Conservation (phyloP, 2,329 filamentous ascomycete genomes). For the Curvularia sp. region DNA sequence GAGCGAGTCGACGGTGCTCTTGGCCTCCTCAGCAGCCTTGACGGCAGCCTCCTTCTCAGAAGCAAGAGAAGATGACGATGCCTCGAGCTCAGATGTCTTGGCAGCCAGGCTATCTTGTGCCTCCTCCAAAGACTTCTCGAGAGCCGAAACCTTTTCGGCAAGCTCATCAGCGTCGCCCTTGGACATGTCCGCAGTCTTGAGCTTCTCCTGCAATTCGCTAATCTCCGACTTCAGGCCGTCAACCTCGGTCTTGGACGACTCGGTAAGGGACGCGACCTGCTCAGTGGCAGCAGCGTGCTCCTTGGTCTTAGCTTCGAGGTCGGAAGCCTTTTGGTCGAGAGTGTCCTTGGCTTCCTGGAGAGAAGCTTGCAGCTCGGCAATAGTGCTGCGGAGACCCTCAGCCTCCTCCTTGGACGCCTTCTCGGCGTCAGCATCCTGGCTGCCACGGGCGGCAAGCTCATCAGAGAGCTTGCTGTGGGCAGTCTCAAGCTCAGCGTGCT, state of each 20-base stretch:
- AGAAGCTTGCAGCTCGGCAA: slow-evolving; percentile 38
- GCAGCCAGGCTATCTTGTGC: slow-evolving; percentile 33
- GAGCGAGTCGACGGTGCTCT: slow-evolving; percentile 31
- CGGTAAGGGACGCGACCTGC: slow-evolving; percentile 23
- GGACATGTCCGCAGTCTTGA: slow-evolving; percentile 33
- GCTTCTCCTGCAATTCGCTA: slow-evolving; percentile 32
- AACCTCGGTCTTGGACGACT: slow-evolving; percentile 33
- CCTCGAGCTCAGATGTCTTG: slow-evolving; percentile 36
- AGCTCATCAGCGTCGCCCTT: slow-evolving; percentile 40
- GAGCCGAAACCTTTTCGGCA: slow-evolving; percentile 35
- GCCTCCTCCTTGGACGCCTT: slow-evolving; percentile 31
- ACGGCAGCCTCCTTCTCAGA: slow-evolving; percentile 33
- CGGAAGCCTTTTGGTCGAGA: slow-evolving; percentile 31
- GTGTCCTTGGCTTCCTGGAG: slow-evolving; percentile 27
- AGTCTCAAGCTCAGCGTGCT: slow-evolving; percentile 27
- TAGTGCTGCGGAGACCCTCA: slow-evolving; percentile 32
- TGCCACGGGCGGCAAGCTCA: slow-evolving; percentile 25
- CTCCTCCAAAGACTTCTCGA: slow-evolving; percentile 39
- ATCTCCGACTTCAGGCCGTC: slow-evolving; percentile 36
- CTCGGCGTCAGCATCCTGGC: slow-evolving; percentile 32
- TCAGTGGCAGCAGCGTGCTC: slow-evolving; percentile 26
- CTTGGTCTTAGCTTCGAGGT: slow-evolving; percentile 31
- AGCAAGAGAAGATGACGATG: slow-evolving; percentile 27
- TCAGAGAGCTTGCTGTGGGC: slow-evolving; percentile 24
- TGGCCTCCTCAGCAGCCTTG: slow-evolving; percentile 37